Evolutionary conservation across 2,329 filamentous ascomycete genomes (phyloP).

Genomic region (Teratosphaeria zuluensis): DNA sequence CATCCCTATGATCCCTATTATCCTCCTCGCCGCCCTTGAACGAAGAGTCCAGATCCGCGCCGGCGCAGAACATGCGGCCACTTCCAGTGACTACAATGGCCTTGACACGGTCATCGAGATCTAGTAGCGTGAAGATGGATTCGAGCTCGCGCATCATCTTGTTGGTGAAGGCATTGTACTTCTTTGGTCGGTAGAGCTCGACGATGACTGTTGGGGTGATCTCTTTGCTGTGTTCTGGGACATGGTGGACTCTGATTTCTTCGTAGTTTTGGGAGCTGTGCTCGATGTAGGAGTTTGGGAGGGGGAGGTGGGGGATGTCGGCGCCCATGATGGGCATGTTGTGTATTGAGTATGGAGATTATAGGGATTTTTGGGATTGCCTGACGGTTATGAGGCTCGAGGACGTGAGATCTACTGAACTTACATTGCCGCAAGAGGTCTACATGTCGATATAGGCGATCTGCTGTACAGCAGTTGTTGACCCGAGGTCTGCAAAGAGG

Average conservation of each 20-base stretch:
- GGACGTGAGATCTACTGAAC: no score
- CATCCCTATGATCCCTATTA: slow-evolving; percentile 43
- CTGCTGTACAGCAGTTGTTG: not conserved
- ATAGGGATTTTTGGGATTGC: no score
- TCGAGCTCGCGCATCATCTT: slow-evolving; percentile 55
- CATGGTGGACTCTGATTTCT: slow-evolving; percentile 33
- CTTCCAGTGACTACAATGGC: slow-evolving; percentile 46
- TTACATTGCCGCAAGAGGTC: not conserved
- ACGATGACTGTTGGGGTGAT: slow-evolving; percentile 55
- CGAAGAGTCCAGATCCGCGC: slow-evolving; percentile 46
- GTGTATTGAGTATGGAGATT: not conserved
- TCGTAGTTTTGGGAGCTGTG: slow-evolving; percentile 7
- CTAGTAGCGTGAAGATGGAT: slow-evolving; percentile 42
- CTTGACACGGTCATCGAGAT: slow-evolving; percentile 46
- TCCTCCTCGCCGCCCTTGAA: slow-evolving; percentile 37
- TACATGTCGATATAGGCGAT: not conserved
- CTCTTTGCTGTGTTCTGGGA: slow-evolving; percentile 36
- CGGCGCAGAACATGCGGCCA: slow-evolving; percentile 45
- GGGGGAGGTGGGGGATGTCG: slow-evolving; percentile 3
- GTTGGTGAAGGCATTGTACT: slow-evolving; percentile 60
- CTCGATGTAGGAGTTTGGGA: slow-evolving; percentile 31
- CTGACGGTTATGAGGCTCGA: no score
- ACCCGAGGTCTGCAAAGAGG: not conserved
- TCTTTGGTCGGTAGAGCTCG: slow-evolving; percentile 53
- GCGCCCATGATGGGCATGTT: slow-evolving; percentile 3